Evolutionary conservation across 495 filamentous ascomycete genomes (phyloP), one percentile per base, ranked within the genome.

Genomic region (Penicillium salamii): DNA sequence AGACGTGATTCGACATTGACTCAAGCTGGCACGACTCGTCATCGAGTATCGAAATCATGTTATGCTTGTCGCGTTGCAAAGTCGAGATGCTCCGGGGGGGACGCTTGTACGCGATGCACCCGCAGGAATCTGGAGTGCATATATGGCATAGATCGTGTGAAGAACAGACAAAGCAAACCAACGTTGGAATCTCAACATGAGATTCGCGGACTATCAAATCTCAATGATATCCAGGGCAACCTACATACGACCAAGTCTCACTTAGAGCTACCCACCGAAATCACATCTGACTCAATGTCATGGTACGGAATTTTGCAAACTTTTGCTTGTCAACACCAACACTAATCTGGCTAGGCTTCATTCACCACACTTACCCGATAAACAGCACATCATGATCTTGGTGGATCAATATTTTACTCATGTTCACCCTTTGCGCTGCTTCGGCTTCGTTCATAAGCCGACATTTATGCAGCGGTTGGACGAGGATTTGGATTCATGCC

Each of bases 361-460:
- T 42, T 26, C 44, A 7, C 36, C 40, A 9, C 52, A 59, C 21
- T 29, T 59, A 17, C 56, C 56, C 3, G 44, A 42, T 14, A 50
- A 46, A 20, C 44, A 50, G 8, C 48, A 14, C 7, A 46, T 59
- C 13, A 29, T 55, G 7, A 37, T 40, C 1, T 45, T 61, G 5
- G 45, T 58, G 7, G 61, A 61, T 20, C 50, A 61, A 26, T 63
- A 63, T 40, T 63, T 63, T 45, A 49, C 57, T 42, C 58, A 63
- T 31, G 48, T 63, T 29, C 61, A 63, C 40, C 54, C 54, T 1
- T 34, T 63, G 9, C 42, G 61, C 36, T 63, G 57, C 13, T 63
- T 61, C 43, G 61, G 57, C 6, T 63, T 63, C 43, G 54, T 63
- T 13, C 61, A 63, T 35, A 63, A 61, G 28, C 61, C 61, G 1